Base-by-base conservation (phyloP, 23 red algal species). In the Gracilaria domingensis region DNA sequence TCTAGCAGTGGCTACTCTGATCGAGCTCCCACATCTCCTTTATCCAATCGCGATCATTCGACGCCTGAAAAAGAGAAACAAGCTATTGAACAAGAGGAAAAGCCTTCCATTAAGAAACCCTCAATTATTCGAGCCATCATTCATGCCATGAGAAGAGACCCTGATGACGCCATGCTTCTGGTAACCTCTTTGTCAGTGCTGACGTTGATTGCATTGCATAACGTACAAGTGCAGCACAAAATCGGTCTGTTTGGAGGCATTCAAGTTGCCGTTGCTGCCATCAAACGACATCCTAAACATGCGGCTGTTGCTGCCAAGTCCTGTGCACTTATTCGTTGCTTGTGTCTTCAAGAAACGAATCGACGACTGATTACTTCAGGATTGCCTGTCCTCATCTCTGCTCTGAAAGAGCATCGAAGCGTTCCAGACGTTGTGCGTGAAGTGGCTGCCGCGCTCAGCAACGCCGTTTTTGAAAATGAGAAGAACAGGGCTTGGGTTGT, bases 401-500 rank as follows among this genome's bases (percentile, higher is more conserved):
- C 59, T 8, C 29, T 81, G 24, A 79, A 81, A 12, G 74, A 80
- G 11, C 66, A 80, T 78, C 58, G 70, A 16, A 67, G 44, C 56
- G 54, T 37, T 4, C 71, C 71, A 7, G 54, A 81, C 29, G 75
- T 81, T 9, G 87, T 90, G 28, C 29, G 77, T 24, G 74, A 79
- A 54, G 33, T 81, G 16, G 77, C 71, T 30, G 50, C 74, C 14
- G 87, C 87, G 26, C 75, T 90, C 8, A 81, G 87, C 54, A 90
- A 90, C 49, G 87, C 87, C 18, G 87, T 90, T 23, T 90, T 80
- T 40, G 71, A 72, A 72, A 53, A 65, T 36, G 74, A 79, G 33
- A 90, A 79, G 60, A 90, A 90, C 58, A 71, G 87, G 12, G 70
- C 73, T 25, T 81, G 73, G 73, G 77, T 90, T 21, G 73, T 79